A percentile compares a stretch with the other conserved stretches of the same genome.
These are phyloP conservation scores for Leavenworthia alabamica DNA, from an alignment of 345 rosid genomes.

Conservation along the genomic window DNA sequence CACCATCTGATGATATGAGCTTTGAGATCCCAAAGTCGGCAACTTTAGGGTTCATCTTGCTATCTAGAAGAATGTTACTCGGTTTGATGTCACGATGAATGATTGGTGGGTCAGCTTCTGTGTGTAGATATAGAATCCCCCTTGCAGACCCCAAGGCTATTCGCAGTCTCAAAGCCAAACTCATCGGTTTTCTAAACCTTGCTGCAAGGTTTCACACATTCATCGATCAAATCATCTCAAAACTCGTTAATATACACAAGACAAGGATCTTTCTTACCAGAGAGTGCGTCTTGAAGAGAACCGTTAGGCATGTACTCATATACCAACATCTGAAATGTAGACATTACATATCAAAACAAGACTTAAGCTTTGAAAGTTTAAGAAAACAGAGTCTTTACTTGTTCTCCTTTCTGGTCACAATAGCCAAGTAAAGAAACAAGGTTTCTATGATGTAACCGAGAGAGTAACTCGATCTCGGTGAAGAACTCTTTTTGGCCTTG, in stretches of 20 bases:
- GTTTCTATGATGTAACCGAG: constrained; percentile 54
- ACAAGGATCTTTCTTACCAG: constrained; percentile 25
- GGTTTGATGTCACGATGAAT: constrained; percentile 50
- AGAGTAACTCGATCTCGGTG: constrained; percentile 46
- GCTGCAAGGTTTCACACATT: constrained; percentile 19
- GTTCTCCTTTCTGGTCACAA: constrained; percentile 45
- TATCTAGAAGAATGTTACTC: constrained; percentile 45
- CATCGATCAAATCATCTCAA: no score
- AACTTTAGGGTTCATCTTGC: constrained; percentile 43
- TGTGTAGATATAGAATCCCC: constrained; percentile 49
- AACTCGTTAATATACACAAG: no score
- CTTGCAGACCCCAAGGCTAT: constrained; percentile 46
- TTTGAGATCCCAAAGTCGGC: constrained; percentile 54
- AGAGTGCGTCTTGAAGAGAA: constrained; percentile 41
- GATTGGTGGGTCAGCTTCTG: constrained; percentile 51
- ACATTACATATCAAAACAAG: neutral
- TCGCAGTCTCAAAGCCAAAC: constrained; percentile 28
- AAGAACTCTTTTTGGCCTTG: constrained; percentile 46
- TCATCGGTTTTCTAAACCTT: constrained; percentile 23
- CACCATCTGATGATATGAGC: constrained; percentile 35
- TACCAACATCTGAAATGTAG: constrained; percentile 39
- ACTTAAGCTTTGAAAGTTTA: neutral
- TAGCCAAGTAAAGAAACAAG: constrained; percentile 52
- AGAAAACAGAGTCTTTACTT: constrained; percentile 22
- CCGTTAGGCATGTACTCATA: constrained; percentile 59